Evolutionary conservation across 805 yeast species (phyloP).

Genomic region (Yarrowia sp.): DNA sequence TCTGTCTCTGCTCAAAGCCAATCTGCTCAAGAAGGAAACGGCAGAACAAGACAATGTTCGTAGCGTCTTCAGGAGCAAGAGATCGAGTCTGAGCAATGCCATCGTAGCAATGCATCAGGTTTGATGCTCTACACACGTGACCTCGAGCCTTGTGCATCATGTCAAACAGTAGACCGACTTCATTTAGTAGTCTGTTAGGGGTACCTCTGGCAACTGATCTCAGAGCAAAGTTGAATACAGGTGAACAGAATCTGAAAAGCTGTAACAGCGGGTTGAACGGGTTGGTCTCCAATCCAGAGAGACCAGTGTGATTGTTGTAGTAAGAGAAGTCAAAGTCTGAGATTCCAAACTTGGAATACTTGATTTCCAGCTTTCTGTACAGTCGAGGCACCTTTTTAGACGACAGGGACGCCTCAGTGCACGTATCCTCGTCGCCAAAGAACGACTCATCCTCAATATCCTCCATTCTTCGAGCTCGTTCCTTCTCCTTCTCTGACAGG

Average conservation of each 20-base stretch:
- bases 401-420: constrained; percentile 10
- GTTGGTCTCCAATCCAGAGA: constrained; percentile 89
- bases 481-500: constrained; percentile 61
- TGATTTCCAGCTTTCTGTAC: constrained; percentile 73
- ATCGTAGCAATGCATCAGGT: constrained; percentile 51
- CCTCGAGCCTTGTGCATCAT: constrained; percentile 87
- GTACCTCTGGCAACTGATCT: constrained; percentile 59
- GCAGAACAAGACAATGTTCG: constrained; percentile 54
- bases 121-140: constrained; percentile 78
- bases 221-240: constrained; percentile 69
- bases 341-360: constrained; percentile 89
- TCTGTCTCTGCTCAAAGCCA: constrained; percentile 52
- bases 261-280: constrained; percentile 81
- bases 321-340: constrained; percentile 90
- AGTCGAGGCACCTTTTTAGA: constrained; percentile 69
- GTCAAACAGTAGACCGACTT: constrained; percentile 87
- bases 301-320: constrained; percentile 69
- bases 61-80: constrained; percentile 22
- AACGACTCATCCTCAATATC: constrained; percentile 43
- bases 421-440: constrained; percentile 38
- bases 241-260: constrained; percentile 77
- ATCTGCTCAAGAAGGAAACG: constrained; percentile 63
- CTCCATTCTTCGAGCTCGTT: constrained; percentile 47
- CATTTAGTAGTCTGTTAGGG: constrained; percentile 62
- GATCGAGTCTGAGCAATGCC: constrained; percentile 32